Conservation (phyloP, 2,329 filamentous ascomycete genomes). For the Leptographium radiaticola region DNA sequence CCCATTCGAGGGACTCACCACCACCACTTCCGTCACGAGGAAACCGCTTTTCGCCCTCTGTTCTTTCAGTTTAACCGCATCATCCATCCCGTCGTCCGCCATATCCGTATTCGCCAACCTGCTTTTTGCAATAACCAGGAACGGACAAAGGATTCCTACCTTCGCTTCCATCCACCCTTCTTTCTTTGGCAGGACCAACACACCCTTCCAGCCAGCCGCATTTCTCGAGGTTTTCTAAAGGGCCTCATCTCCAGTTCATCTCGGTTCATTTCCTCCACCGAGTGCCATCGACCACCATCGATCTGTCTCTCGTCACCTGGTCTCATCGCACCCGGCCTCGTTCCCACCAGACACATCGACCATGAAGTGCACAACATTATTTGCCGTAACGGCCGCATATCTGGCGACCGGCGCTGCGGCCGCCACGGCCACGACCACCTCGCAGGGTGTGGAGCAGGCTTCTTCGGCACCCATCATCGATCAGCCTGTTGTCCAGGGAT, state of each 20-base stretch:
- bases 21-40: neutral
- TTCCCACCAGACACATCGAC: neutral
- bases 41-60: neutral
- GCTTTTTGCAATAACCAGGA: neutral
- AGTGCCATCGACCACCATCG: too few relatives aligned
- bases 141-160: neutral
- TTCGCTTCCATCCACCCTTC: neutral
- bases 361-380: constrained; percentile 10
- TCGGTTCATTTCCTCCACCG: too few relatives aligned
- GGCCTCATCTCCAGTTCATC: neutral
- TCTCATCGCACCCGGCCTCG: too few relatives aligned
- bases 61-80: neutral
- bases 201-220: neutral
- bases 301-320: too few relatives aligned
- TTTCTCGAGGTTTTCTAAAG: neutral
- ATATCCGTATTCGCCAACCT: neutral
- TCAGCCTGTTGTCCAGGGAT: constrained; percentile 34
- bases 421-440: constrained; percentile 4
- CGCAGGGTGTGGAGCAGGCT: constrained; percentile 22
- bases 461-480: constrained; percentile 22
- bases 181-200: constrained; percentile 4
- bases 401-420: constrained; percentile 7
- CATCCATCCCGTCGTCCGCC: neutral
- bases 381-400: constrained; percentile 9
- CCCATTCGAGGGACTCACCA: neutral